Conservation (phyloP, 2,329 filamentous ascomycete genomes). For the Ophiostoma sp. region DNA sequence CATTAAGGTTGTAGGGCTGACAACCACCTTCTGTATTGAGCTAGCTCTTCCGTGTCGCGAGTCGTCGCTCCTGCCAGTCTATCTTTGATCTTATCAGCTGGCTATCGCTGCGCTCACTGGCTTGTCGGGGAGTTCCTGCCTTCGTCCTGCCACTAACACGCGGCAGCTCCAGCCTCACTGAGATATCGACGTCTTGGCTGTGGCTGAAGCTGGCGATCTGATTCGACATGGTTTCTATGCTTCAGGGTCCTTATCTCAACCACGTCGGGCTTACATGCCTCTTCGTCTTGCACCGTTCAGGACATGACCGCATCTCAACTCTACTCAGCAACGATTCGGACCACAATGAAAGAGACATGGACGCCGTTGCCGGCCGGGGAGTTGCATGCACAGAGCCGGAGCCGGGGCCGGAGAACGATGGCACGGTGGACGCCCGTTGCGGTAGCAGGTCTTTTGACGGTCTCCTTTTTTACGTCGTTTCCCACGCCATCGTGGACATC, state of each 20-base stretch:
- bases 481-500: neutral
- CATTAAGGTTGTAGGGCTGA: neutral
- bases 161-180: neutral
- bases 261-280: neutral
- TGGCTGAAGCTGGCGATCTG: neutral
- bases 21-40: neutral
- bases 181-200: neutral
- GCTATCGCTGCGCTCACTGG: neutral
- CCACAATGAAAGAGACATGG: slow-evolving; percentile 5
- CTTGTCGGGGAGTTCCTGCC: neutral
- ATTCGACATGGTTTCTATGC: neutral
- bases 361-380: slow-evolving; percentile 1
- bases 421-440: neutral
- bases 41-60: neutral
- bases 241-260: neutral
- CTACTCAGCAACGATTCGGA: too few species aligned
- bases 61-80: neutral
- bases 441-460: neutral
- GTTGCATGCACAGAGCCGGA: neutral
- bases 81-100: neutral
- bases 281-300: too few species aligned
- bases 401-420: neutral
- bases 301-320: too few species aligned
- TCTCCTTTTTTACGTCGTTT: neutral
- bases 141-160: neutral